Evolutionary conservation across 148 eudicot species (phyloP).

Genomic region (Spergularia bocconei): DNA sequence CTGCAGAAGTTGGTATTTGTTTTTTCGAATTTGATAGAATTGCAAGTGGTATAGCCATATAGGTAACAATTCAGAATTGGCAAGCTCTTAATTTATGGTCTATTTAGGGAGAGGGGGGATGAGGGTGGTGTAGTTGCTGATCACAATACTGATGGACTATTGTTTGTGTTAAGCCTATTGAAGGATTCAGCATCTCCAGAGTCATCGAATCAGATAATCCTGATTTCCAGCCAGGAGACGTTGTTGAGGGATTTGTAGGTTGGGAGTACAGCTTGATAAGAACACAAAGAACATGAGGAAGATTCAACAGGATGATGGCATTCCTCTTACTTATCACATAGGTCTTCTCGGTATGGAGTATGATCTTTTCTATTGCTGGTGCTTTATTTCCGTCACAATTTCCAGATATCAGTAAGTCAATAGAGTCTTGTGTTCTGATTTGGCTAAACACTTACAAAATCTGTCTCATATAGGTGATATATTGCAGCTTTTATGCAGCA

Average conservation of each 20-base stretch:
- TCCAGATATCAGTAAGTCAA: background rate
- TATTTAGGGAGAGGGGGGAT: background rate
- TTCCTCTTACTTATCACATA: constrained; percentile 80
- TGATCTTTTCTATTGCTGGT: background rate
- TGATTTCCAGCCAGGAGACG: constrained; percentile 66
- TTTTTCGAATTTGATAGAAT: background rate
- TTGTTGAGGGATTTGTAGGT: constrained; percentile 62
- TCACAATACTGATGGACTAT: constrained; percentile 11
- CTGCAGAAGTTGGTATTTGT: background rate
- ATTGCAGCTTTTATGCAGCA: no score
- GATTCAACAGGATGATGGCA: constrained; percentile 48
- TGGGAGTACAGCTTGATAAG: constrained; percentile 84
- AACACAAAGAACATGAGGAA: constrained; percentile 49
- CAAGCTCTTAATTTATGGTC: no score
- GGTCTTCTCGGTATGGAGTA: constrained; percentile 77
- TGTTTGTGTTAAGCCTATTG: constrained; percentile 46
- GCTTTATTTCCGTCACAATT: background rate
- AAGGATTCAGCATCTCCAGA: constrained; percentile 80
- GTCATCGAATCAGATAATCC: constrained; percentile 76
- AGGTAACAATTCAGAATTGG: no score
- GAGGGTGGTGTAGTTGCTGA: background rate
- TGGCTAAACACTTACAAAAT: no score
- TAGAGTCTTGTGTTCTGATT: background rate
- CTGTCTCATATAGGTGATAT: no score
- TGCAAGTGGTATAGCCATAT: background rate